phyloP scores from a whole-genome alignment of 345 rosid species.

The Pseudoturritis turrita region DNA sequence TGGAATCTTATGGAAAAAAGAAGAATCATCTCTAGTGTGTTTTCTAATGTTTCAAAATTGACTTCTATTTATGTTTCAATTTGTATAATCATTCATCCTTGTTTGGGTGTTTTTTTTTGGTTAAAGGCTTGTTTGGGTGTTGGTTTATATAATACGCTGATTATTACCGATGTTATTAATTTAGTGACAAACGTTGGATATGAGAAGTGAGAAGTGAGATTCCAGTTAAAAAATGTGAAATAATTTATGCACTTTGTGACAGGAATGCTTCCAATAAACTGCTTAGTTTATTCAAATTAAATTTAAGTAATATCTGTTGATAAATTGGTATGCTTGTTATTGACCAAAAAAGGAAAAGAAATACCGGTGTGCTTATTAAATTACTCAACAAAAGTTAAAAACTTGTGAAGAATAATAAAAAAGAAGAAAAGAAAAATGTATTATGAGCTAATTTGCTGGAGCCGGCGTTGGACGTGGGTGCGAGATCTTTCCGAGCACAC shows the following conservation, averaged over 20 bases:
- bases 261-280: not conserved
- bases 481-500: constrained; percentile 12
- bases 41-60: not conserved
- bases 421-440: not conserved
- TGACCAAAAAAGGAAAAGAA: too few relatives aligned
- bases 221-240: not conserved
- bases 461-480: constrained; percentile 24
- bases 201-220: not conserved
- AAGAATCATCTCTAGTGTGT: not conserved
- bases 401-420: not conserved
- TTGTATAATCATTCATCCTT: not conserved
- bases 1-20: not conserved
- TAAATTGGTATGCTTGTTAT: not conserved
- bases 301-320: not conserved
- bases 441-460: not conserved
- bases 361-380: not conserved
- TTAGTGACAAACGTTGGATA: not conserved
- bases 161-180: not conserved
- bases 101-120: not conserved
- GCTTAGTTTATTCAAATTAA: too few relatives aligned
- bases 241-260: not conserved
- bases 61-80: not conserved
- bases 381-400: not conserved
- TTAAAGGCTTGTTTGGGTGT: not conserved
- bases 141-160: not conserved